phyloP scores from a whole-genome alignment of 1,139 yeast genomes.

The Scheffersomyces segobiensis region DNA sequence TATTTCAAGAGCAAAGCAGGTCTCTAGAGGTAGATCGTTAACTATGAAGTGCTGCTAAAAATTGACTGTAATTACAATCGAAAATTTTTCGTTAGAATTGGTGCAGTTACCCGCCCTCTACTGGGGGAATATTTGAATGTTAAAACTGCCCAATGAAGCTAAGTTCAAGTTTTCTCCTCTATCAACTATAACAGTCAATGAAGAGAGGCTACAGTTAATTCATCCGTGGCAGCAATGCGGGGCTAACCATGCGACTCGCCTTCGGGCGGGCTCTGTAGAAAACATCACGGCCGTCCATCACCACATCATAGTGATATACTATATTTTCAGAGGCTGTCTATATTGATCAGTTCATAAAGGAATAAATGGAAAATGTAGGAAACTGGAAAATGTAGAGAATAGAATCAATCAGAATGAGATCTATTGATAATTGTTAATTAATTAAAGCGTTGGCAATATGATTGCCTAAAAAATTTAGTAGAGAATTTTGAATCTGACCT shows the following conservation, averaged over 20 bases:
- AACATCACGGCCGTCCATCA: constrained; percentile 26
- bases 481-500: too few relatives aligned
- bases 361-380: too few relatives aligned
- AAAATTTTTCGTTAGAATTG: neutral
- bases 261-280: constrained; percentile 26
- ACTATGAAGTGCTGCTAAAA: constrained; percentile 2
- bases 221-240: too few relatives aligned
- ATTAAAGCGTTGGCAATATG: too few relatives aligned
- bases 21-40: neutral
- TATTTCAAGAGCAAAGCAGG: neutral
- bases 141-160: neutral
- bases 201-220: too few relatives aligned
- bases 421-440: too few relatives aligned
- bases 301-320: constrained; percentile 33
- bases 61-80: neutral
- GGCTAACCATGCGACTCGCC: constrained; percentile 14
- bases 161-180: constrained; percentile 22
- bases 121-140: too few relatives aligned
- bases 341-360: too few relatives aligned
- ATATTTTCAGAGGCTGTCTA: too few relatives aligned
- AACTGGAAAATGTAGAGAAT: too few relatives aligned
- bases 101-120: neutral
- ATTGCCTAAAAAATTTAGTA: too few relatives aligned
- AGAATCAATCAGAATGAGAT: too few relatives aligned
- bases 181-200: constrained; percentile 69